Conservation (phyloP, 176 grass and related monocot species). For the Typha latifolia region DNA sequence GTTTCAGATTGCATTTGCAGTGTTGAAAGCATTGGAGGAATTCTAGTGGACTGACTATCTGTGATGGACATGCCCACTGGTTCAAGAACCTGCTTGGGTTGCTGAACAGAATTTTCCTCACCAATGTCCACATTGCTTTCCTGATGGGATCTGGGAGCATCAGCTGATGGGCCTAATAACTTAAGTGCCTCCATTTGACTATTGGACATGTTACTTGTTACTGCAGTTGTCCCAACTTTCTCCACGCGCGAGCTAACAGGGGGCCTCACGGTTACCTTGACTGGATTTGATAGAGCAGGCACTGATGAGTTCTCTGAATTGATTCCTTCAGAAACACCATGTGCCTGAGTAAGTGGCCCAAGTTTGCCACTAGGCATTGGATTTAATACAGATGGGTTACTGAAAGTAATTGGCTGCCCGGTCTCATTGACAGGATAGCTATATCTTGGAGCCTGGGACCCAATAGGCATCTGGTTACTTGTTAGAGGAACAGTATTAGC, state of each 20-base stretch:
- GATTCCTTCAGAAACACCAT: conserved; percentile 17
- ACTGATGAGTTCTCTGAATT: conserved; percentile 20
- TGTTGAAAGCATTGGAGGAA: conserved; percentile 14
- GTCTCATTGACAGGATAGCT: conserved; percentile 39
- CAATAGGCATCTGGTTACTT: conserved; percentile 46
- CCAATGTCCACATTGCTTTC: conserved; percentile 28
- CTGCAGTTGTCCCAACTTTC: conserved; percentile 18
- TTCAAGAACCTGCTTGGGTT: conserved; percentile 22
- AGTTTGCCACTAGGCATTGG: conserved; percentile 11
- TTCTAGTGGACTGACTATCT: conserved; percentile 19
- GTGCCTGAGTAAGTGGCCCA: not conserved
- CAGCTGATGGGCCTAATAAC: conserved; percentile 18
- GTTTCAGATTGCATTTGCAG: conserved; percentile 22
- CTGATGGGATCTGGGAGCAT: conserved; percentile 9
- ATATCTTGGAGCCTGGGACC: conserved; percentile 42
- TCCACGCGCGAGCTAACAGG: conserved; percentile 24
- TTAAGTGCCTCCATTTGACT: conserved; percentile 45
- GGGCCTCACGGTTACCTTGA: conserved; percentile 25
- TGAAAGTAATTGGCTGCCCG: conserved; percentile 26
- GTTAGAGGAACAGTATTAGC: conserved; percentile 26
- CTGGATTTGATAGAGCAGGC: conserved; percentile 13
- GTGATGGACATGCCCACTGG: not conserved
- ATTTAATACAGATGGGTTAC: conserved; percentile 29
- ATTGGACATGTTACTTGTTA: conserved; percentile 41
- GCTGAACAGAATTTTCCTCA: conserved; percentile 14